Evolutionary conservation across 495 filamentous ascomycete genomes (phyloP), one percentile per base, ranked within the genome.

Genomic region (Trichocladium antarcticum): DNA sequence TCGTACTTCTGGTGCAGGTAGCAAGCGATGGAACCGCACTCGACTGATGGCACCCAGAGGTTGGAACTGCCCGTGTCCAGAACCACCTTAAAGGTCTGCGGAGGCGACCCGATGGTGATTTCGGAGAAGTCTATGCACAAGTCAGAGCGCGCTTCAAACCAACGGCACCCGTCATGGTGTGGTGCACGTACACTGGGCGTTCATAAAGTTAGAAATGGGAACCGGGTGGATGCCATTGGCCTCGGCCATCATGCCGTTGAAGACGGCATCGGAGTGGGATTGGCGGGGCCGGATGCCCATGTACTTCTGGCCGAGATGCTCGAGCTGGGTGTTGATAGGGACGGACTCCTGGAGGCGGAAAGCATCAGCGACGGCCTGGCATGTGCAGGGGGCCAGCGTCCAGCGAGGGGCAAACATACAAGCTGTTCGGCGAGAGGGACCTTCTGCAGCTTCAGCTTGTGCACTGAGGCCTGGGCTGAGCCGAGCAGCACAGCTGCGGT

Each of bases 21-120:
- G 77, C 93, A 99, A 51, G 93, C 93, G 58, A 99, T 99, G 44
- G 90, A 96, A 59, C 80, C 84, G 67, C 93, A 99, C 56, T 87
- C 74, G 12, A 75, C 72, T 2, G 89, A 95, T 4, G 93, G 93
- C 45, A 99, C 93, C 93, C 93, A 99, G 46, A 99, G 77, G 73
- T 99, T 99, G 55, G 93, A 99, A 75, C 89, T 96, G 53, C 93
- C 93, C 21, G 93, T 99, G 64, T 99, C 93, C 47, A 99, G 81
- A 51, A 99, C 84, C 53, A 99, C 93, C 75, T 99, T 99, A 80
- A 99, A 99, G 45, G 70, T 71, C 70, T 99, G 93, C 21, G 92
- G 81, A 39, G 93, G 93, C 20, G 82, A 89, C 58, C 93, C 93
- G 60, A 99, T 78, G 50, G 81, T 73, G 65, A 99, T 94, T 62